phyloP scores from a whole-genome alignment of 148 eudicot species.

The Linanthus parryae region DNA sequence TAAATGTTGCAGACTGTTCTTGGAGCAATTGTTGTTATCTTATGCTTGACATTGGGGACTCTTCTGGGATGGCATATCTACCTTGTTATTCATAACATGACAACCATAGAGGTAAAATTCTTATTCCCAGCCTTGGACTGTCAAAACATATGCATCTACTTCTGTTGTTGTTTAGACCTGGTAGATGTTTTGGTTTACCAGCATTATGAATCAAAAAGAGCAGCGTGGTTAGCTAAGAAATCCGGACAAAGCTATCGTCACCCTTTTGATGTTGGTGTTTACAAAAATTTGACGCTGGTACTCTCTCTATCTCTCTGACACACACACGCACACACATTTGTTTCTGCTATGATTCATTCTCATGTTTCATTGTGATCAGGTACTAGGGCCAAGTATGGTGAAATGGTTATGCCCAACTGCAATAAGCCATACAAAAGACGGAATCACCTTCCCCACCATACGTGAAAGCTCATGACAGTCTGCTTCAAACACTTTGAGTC shows the following conservation, averaged over 20 bases:
- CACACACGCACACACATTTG: neutral
- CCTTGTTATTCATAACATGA: conserved; percentile 50
- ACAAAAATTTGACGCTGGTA: conserved; percentile 51
- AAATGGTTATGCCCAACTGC: conserved; percentile 62
- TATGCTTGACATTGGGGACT: conserved; percentile 37
- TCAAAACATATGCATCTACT: neutral
- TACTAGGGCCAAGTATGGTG: conserved; percentile 56
- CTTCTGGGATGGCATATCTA: conserved; percentile 61
- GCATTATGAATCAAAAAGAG: conserved; percentile 47
- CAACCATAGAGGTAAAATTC: conserved; percentile 61
- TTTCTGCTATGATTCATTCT: neutral
- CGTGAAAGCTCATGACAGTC: conserved; percentile 32
- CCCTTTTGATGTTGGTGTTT: conserved; percentile 55
- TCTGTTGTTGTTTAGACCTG: neutral
- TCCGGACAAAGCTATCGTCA: conserved; percentile 57
- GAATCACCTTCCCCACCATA: conserved; percentile 45
- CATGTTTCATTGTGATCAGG: conserved; percentile 24
- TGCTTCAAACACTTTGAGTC: too few relatives aligned
- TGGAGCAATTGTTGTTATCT: conserved; percentile 25
- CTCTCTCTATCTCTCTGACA: conserved; percentile 14
- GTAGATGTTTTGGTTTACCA: conserved; percentile 13
- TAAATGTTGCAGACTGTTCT: conserved; percentile 34
- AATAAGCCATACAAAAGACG: conserved; percentile 53
- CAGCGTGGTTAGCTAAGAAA: conserved; percentile 61
- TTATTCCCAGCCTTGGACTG: conserved; percentile 1